These are phyloP conservation scores for Penicillium subrubescens DNA, from an alignment of 495 filamentous ascomycete species.

Conservation along the genomic window DNA sequence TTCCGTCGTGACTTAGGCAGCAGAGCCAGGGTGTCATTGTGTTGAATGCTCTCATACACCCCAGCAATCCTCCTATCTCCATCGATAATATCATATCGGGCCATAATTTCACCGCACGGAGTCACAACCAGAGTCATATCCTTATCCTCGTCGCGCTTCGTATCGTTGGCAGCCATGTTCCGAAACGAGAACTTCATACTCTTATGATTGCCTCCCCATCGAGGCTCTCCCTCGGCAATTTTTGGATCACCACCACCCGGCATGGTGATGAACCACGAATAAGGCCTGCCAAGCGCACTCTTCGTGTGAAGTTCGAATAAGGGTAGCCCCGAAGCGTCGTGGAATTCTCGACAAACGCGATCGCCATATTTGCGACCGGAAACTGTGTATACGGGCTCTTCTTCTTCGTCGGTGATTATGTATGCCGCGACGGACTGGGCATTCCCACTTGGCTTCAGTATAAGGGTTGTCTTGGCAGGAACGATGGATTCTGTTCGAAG, in stretches of 20 bases:
- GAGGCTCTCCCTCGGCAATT: slow-evolving; percentile 19
- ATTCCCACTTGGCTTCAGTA: slow-evolving; percentile 23
- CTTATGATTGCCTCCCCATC: slow-evolving; percentile 14
- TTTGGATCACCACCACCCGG: slow-evolving; percentile 22
- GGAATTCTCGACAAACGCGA: slow-evolving; percentile 31
- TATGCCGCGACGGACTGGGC: slow-evolving; percentile 26
- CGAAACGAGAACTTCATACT: slow-evolving; percentile 30
- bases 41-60: slow-evolving; percentile 30
- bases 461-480: slow-evolving; percentile 22
- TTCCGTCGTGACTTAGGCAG: slow-evolving; percentile 6
- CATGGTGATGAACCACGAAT: slow-evolving; percentile 28
- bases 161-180: slow-evolving; percentile 24
- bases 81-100: slow-evolving; percentile 29
- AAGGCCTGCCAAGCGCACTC: slow-evolving; percentile 1
- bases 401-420: slow-evolving; percentile 27
- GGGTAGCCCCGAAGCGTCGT: slow-evolving; percentile 30
- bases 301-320: slow-evolving; percentile 32
- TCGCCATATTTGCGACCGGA: slow-evolving; percentile 25
- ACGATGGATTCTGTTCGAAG: slow-evolving; percentile 28
- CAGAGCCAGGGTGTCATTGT: slow-evolving; percentile 29
- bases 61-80: slow-evolving; percentile 29
- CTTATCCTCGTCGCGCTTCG: slow-evolving; percentile 22
- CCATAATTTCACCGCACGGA: slow-evolving; percentile 22
- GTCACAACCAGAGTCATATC: slow-evolving; percentile 24
- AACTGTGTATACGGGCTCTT: slow-evolving; percentile 22